A percentile compares a stretch with the other conserved stretches of the same genome.
These are phyloP conservation scores for Orbilia javanica DNA, from an alignment of 2,329 filamentous ascomycete species.

Conservation along the genomic window DNA sequence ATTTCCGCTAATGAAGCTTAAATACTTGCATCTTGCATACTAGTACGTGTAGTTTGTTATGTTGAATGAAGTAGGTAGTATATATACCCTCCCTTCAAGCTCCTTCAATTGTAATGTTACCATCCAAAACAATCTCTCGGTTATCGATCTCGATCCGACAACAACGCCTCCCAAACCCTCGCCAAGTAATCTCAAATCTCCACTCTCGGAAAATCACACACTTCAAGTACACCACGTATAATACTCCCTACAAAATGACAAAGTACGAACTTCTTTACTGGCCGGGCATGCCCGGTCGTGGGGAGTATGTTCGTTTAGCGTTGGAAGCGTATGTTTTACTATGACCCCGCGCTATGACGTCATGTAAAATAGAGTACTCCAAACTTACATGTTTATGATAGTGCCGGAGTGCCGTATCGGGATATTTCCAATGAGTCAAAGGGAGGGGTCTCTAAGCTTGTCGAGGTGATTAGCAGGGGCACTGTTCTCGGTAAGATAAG, in stretches of 20 bases:
- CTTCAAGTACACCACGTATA: too few relatives aligned
- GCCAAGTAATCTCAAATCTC: conserved; percentile 4
- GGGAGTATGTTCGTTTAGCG: conserved; percentile 78
- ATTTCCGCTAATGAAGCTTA: too few relatives aligned
- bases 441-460: conserved; percentile 64
- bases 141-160: background rate
- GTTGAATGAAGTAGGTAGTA: too few relatives aligned
- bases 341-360: conserved; percentile 63
- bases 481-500: conserved; percentile 3
- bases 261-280: conserved; percentile 75
- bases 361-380: too few relatives aligned
- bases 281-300: conserved; percentile 78
- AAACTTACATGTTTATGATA: conserved; percentile 64
- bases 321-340: conserved; percentile 73
- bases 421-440: conserved; percentile 64
- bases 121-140: too few relatives aligned
- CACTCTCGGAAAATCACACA: background rate
- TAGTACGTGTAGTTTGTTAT: too few relatives aligned
- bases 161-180: background rate
- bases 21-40: too few relatives aligned
- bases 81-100: too few relatives aligned
- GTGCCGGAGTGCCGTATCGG: conserved; percentile 37
- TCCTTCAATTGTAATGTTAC: too few relatives aligned
- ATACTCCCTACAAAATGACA: conserved; percentile 17
- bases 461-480: conserved; percentile 6